These are phyloP conservation scores for Pholiota microspora DNA, from an alignment of 768 basidiomycete genomes.

Conservation along the genomic window DNA sequence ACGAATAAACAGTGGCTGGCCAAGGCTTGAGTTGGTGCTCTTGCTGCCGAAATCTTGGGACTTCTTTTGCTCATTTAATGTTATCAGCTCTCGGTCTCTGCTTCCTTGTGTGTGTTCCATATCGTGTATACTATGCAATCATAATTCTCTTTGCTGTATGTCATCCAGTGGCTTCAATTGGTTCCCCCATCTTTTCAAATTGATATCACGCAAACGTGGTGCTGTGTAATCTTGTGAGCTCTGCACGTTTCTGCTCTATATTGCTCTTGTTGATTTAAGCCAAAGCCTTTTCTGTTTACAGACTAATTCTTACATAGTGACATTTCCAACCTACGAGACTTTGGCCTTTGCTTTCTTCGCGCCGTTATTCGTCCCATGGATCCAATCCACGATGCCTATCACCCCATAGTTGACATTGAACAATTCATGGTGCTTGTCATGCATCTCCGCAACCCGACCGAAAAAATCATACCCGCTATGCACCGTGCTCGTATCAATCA, in stretches of 20 bases:
- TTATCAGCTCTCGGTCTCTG: background rate
- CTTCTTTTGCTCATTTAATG: background rate
- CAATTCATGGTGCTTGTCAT: conserved; percentile 6
- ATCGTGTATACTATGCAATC: conserved; percentile 5
- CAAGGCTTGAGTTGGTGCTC: conserved; percentile 14
- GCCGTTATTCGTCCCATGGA: conserved; percentile 6
- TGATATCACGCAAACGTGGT: too few relatives aligned
- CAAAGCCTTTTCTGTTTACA: too few relatives aligned
- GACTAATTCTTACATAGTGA: too few relatives aligned
- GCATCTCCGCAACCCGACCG: conserved; percentile 2
- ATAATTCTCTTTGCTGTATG: background rate
- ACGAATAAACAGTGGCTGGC: conserved; percentile 79
- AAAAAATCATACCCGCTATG: conserved; percentile 10
- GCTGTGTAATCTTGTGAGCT: too few relatives aligned
- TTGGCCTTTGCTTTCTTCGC: background rate
- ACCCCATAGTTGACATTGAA: conserved; percentile 2
- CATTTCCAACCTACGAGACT: background rate
- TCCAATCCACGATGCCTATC: conserved; percentile 1
- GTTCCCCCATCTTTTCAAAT: background rate
- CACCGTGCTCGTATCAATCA: conserved; percentile 6
- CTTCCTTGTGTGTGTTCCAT: background rate
- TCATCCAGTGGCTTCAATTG: background rate
- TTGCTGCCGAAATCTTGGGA: background rate
- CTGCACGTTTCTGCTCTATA: too few relatives aligned
- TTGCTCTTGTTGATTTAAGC: too few relatives aligned